Percentiles rank a stretch among this genome's conserved stretches.
Evolutionary conservation across 441 rosid species (phyloP).

Genomic region (Arabidopsis lyrata): DNA sequence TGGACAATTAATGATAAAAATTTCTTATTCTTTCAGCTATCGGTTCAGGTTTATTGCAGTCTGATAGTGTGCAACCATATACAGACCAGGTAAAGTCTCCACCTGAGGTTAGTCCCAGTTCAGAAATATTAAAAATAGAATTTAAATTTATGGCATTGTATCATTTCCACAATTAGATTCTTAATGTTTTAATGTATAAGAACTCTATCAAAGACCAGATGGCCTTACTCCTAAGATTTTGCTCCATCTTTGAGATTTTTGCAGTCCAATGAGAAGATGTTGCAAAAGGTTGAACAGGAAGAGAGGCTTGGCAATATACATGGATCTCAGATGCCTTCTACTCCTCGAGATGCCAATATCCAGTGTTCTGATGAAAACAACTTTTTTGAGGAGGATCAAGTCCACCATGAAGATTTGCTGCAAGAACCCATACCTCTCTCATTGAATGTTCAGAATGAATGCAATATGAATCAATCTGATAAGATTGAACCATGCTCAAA

Average conservation of each 20-base stretch:
- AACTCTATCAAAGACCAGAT: slow-evolving; percentile 12
- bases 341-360: slow-evolving; percentile 55
- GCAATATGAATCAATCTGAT: slow-evolving; percentile 44
- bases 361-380: slow-evolving; percentile 47
- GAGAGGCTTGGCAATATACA: slow-evolving; percentile 28
- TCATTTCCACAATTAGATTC: background rate
- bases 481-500: slow-evolving; percentile 54
- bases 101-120: slow-evolving; percentile 58
- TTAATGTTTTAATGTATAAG: background rate
- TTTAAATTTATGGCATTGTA: background rate
- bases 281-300: slow-evolving; percentile 42
- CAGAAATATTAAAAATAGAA: background rate
- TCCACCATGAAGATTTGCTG: slow-evolving; percentile 56
- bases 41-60: slow-evolving; percentile 58
- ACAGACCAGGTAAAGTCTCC: slow-evolving; percentile 53
- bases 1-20: too few relatives aligned
- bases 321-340: slow-evolving; percentile 55
- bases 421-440: slow-evolving; percentile 49
- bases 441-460: slow-evolving; percentile 46
- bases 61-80: slow-evolving; percentile 54
- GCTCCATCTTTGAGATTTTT: slow-evolving; percentile 40
- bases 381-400: slow-evolving; percentile 57
- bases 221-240: background rate
- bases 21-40: slow-evolving; percentile 42
- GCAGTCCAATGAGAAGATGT: slow-evolving; percentile 55